phyloP scores from a whole-genome alignment of 306 rosid genomes.

The Begonia peltatifolia region DNA sequence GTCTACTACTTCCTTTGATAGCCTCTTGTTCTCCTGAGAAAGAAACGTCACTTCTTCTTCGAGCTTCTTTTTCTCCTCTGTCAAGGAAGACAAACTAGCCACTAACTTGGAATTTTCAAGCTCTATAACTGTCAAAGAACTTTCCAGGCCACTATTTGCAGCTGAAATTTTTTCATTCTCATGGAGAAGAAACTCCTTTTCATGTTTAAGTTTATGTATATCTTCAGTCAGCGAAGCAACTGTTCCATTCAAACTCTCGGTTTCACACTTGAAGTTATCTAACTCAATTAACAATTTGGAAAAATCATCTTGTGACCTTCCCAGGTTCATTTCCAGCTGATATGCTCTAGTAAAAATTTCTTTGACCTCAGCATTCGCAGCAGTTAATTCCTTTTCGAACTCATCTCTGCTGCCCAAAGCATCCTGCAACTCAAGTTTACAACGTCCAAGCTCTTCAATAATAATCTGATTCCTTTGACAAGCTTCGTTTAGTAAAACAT shows the following conservation, averaged over 20 bases:
- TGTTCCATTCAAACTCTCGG: constrained; percentile 31
- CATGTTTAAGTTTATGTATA: constrained; percentile 35
- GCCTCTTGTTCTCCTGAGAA: constrained; percentile 34
- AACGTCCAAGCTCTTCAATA: constrained; percentile 44
- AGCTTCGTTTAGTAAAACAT: constrained; percentile 28
- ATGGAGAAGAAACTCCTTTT: constrained; percentile 29
- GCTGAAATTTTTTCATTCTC: constrained; percentile 50
- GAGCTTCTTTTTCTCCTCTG: constrained; percentile 35
- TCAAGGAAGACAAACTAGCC: constrained; percentile 32
- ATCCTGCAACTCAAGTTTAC: constrained; percentile 41
- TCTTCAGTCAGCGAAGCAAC: constrained; percentile 31
- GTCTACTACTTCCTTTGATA: constrained; percentile 31
- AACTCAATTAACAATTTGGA: constrained; percentile 41
- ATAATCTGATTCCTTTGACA: constrained; percentile 49
- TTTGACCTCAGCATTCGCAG: constrained; percentile 38
- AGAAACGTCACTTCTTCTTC: constrained; percentile 38
- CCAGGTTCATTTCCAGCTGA: constrained; percentile 46
- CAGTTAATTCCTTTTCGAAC: constrained; percentile 33
- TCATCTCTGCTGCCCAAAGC: constrained; percentile 37
- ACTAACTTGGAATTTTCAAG: constrained; percentile 41
- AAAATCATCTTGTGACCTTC: constrained; percentile 38
- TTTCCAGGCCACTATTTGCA: constrained; percentile 32
- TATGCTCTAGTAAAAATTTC: constrained; percentile 37
- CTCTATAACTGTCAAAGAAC: constrained; percentile 32
- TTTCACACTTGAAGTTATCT: constrained; percentile 50